These are phyloP conservation scores for Gracilaria vermiculophylla DNA, from an alignment of 23 red algal genomes.

Conservation along the genomic window DNA sequence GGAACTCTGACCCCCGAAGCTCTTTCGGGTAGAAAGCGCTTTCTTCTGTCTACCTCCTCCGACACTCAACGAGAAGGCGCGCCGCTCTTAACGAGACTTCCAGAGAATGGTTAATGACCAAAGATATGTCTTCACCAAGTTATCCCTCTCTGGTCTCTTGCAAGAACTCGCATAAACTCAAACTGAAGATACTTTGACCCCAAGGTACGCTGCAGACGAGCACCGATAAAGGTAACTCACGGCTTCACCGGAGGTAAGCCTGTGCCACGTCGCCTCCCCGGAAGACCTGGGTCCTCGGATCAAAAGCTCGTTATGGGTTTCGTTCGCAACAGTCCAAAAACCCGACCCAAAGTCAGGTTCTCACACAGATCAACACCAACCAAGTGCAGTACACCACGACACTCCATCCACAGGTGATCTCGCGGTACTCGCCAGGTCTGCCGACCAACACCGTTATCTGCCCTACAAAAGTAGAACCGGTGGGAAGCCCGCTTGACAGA, in stretches of 20 bases:
- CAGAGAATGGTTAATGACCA: conserved; percentile 28
- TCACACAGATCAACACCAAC: not conserved
- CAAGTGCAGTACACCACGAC: not conserved
- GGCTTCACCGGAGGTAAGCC: not conserved
- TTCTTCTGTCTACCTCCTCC: no score
- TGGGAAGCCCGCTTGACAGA: not conserved
- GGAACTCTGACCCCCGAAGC: conserved; percentile 11
- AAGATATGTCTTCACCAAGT: conserved; percentile 9
- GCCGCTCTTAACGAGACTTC: conserved; percentile 10
- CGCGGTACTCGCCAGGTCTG: not conserved
- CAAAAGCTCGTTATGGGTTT: not conserved
- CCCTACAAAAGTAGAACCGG: not conserved
- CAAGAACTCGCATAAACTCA: conserved; percentile 5
- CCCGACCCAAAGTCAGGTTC: not conserved
- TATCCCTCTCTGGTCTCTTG: not conserved
- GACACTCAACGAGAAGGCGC: not conserved
- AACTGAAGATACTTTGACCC: not conserved
- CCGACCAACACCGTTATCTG: conserved; percentile 10
- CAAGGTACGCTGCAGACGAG: not conserved
- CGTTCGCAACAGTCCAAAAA: not conserved
- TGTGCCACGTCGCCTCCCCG: no score
- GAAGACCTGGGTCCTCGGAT: no score
- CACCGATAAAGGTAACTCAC: not conserved
- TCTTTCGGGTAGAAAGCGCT: conserved; percentile 28
- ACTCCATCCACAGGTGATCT: not conserved